Evolutionary conservation across 768 basidiomycete genomes (phyloP).

Genomic region (Psilocybe azurescens): DNA sequence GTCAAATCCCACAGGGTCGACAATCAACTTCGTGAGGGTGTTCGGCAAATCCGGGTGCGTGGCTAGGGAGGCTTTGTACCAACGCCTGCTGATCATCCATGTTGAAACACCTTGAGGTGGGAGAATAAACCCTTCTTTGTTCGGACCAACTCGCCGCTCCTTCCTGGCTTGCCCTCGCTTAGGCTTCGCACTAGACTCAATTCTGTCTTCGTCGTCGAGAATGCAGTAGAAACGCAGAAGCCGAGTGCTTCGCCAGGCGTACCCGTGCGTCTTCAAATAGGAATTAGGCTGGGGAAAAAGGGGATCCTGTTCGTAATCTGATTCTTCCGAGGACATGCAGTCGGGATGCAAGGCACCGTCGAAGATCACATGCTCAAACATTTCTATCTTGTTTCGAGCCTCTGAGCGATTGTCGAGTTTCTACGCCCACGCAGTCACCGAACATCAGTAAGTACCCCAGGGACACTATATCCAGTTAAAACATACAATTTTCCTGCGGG

Average conservation of each 20-base stretch:
- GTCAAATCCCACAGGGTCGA: constrained; percentile 54
- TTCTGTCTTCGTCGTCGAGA: constrained; percentile 62
- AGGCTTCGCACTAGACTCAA: constrained; percentile 49
- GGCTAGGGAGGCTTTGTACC: constrained; percentile 50
- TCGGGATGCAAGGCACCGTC: constrained; percentile 75
- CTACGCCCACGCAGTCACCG: constrained; percentile 39
- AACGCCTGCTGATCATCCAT: constrained; percentile 81
- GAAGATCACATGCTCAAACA: constrained; percentile 66
- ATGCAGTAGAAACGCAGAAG: constrained; percentile 62
- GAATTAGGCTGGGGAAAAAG: constrained; percentile 32
- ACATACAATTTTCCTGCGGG: constrained; percentile 69
- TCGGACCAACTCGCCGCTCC: constrained; percentile 56
- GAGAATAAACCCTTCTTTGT: constrained; percentile 59
- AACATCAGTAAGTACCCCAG: constrained; percentile 16
- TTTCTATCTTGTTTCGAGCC: constrained; percentile 54
- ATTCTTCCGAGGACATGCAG: constrained; percentile 86
- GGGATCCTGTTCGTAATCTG: constrained; percentile 52
- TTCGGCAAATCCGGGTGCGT: constrained; percentile 54
- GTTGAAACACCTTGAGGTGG: constrained; percentile 68
- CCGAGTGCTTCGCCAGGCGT: constrained; percentile 71
- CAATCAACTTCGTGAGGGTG: constrained; percentile 46
- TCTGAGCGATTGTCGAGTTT: constrained; percentile 73
- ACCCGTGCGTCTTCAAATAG: constrained; percentile 59
- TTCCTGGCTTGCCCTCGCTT: constrained; percentile 64
- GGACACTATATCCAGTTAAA: constrained; percentile 6